Percentiles rank a stretch among this genome's conserved stretches.
These are phyloP conservation scores for Hanseniaspora hatyaiensis DNA, from an alignment of 805 yeast genomes.

Conservation along the genomic window DNA sequence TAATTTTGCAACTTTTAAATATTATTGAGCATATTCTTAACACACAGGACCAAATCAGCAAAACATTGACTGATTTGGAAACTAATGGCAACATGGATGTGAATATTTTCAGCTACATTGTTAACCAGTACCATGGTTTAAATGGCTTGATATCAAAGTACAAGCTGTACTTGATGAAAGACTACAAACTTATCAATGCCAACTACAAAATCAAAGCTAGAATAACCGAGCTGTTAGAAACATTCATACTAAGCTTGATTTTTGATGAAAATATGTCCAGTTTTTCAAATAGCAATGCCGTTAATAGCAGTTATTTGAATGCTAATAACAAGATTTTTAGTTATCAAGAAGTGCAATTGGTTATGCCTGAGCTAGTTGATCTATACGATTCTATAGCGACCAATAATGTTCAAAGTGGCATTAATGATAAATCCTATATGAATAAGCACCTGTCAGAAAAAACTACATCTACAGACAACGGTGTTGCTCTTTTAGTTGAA, in stretches of 20 bases:
- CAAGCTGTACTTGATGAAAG: constrained; percentile 7
- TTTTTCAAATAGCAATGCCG: too few relatives aligned
- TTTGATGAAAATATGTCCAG: background rate
- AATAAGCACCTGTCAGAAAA: too few relatives aligned
- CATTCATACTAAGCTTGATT: background rate
- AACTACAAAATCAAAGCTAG: background rate
- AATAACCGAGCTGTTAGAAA: background rate
- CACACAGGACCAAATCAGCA: background rate
- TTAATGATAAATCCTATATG: background rate
- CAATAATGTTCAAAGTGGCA: background rate
- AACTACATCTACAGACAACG: background rate
- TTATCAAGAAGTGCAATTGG: background rate
- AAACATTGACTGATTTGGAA: background rate
- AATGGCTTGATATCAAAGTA: background rate
- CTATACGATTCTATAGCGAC: background rate
- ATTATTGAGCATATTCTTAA: constrained; percentile 1
- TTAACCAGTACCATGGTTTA: background rate
- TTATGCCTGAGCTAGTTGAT: background rate
- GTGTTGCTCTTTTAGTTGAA: background rate
- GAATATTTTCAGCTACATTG: background rate
- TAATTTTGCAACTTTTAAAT: background rate
- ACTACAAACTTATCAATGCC: background rate
- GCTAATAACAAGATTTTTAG: too few relatives aligned
- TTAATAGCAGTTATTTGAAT: too few relatives aligned
- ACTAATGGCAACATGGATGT: background rate